Evolutionary conservation across 2,329 filamentous ascomycete genomes (phyloP), one percentile per base, ranked within the genome.

Genomic region (Thelonectria olida): DNA sequence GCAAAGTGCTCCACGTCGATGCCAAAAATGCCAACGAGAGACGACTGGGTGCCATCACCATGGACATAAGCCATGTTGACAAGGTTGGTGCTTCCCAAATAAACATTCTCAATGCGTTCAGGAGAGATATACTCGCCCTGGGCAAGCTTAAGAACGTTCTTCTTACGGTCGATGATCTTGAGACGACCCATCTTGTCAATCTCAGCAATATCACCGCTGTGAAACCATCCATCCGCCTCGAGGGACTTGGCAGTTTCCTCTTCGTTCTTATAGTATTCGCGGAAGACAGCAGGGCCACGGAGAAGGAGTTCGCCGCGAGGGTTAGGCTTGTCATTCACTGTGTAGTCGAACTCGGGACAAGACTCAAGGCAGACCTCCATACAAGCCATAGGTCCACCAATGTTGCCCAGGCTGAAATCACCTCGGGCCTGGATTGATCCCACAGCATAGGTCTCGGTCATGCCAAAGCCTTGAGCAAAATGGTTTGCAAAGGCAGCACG

Each of bases 91-190:
- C 91, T 93, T 65, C 91, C 92, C 64, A 96, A 84, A 77, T 94
- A 96, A 34, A 97, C 91, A 76, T 97, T 97, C 83, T 99, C 96
- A 74, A 99, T 92, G 58, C 94, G 92, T 81, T 99, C 96, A 13
- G 96, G 96, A 1, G 94, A 97, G 72, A 99, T 93, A 80, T 99
- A 99, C 81, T 99, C 96, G 76, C 96, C 96, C 79, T 99, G 96
- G 0, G 95, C 90, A 57, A 99, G 88, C 85, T 99, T 99, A 75
- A 99, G 88, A n/a, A 99, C 92, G 79, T 98, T 98, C 90, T 99
- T 99, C 80, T 93, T 90, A 72, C 96, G 93, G 79, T 99, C 96
- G 72, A 99, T 90, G 78, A 99, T 97, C 78, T 88, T 89, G 83
- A 98, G 90, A 62, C 94, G 92, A 64, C 96, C 96, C 73, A 92